A percentile compares a stretch with the other conserved stretches of the same genome.
phyloP scores from a whole-genome alignment of 768 basidiomycete species.

The Hericium coralloides region DNA sequence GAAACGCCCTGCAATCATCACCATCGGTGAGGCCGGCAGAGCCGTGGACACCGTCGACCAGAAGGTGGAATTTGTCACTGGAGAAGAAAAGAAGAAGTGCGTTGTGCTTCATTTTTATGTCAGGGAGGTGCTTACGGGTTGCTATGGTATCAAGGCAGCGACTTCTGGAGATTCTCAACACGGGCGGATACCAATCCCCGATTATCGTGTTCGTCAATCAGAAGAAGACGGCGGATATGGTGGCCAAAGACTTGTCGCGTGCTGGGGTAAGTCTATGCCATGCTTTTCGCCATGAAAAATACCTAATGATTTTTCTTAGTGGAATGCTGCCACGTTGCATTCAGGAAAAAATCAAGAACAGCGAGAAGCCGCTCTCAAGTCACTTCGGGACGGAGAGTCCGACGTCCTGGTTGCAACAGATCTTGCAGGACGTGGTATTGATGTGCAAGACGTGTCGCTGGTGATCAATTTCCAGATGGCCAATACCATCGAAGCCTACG shows the following conservation, averaged over 20 bases:
- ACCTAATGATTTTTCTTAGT: constrained; percentile 32
- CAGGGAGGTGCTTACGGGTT: neutral
- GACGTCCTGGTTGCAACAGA: constrained; percentile 95
- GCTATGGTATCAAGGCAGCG: constrained; percentile 45
- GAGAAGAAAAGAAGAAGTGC: constrained; percentile 96
- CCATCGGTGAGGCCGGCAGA: constrained; percentile 95
- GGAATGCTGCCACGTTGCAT: constrained; percentile 86
- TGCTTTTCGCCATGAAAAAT: neutral
- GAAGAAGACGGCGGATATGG: constrained; percentile 98
- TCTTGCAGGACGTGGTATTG: constrained; percentile 96
- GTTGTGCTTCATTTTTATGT: constrained; percentile 19
- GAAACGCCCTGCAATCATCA: constrained; percentile 86
- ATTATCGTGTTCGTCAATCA: constrained; percentile 99
- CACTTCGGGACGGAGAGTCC: constrained; percentile 76
- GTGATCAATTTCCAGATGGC: constrained; percentile 99
- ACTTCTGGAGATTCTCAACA: constrained; percentile 89
- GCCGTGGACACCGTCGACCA: constrained; percentile 99
- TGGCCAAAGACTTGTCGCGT: constrained; percentile 87
- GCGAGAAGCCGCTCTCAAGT: constrained; percentile 85
- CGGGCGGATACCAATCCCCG: constrained; percentile 71
- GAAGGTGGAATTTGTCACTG: constrained; percentile 82
- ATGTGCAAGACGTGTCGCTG: constrained; percentile 91
- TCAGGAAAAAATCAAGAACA: constrained; percentile 98
- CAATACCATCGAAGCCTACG: constrained; percentile 91
- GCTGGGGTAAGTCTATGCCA: constrained; percentile 57